phyloP scores from a whole-genome alignment of 495 filamentous ascomycete species.

The Astrothelium macrocarpum region DNA sequence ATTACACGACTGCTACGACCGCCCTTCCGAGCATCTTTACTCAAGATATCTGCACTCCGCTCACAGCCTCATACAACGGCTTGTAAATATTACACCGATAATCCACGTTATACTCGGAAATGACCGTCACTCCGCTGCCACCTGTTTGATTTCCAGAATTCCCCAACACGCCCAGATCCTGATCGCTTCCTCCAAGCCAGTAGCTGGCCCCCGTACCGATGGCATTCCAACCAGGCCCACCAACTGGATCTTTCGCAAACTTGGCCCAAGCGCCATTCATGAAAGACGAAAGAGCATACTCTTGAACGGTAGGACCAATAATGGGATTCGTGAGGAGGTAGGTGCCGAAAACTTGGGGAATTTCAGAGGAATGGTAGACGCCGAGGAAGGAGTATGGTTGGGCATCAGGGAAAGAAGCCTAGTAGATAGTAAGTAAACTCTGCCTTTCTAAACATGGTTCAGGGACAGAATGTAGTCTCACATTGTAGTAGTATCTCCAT shows the following conservation, averaged over 20 bases:
- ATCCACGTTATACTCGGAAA: constrained; percentile 19
- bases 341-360: constrained; percentile 22
- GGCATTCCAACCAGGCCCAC: constrained; percentile 26
- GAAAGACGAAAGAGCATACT: constrained; percentile 18
- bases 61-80: constrained; percentile 14
- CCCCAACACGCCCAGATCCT: constrained; percentile 19
- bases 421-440: neutral
- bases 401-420: constrained; percentile 24
- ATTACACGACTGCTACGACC: neutral
- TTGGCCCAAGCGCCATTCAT: constrained; percentile 25
- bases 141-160: constrained; percentile 7
- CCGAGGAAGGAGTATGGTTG: constrained; percentile 18
- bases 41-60: constrained; percentile 4
- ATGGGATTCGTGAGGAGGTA: constrained; percentile 13
- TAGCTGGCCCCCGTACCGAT: constrained; percentile 17
- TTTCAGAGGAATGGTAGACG: constrained; percentile 24
- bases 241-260: constrained; percentile 26
- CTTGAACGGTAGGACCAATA: constrained; percentile 17
- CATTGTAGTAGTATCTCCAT: constrained; percentile 28
- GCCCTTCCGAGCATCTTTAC: neutral
- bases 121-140: constrained; percentile 19
- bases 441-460: too few relatives aligned
- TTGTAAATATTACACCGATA: constrained; percentile 16
- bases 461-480: neutral
- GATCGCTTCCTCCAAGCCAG: neutral